These are phyloP conservation scores for Tubosaeta sp. DNA, from an alignment of 768 basidiomycete species.

Conservation along the genomic window DNA sequence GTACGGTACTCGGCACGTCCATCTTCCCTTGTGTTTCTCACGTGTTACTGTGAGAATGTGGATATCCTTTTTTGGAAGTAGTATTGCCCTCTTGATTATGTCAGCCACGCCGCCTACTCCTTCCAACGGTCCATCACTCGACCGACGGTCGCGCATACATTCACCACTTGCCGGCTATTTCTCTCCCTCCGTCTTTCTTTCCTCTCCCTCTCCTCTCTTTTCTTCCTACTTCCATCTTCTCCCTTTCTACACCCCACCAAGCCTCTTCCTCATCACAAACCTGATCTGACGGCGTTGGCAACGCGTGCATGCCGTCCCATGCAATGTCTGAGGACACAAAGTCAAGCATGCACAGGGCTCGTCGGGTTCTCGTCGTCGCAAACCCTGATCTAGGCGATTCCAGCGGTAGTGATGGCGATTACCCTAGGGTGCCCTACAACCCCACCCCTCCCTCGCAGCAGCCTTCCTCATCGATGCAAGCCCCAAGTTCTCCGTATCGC, in stretches of 20 bases:
- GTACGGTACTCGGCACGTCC: too few species aligned
- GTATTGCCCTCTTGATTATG: constrained; percentile 28
- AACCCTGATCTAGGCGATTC: constrained; percentile 56
- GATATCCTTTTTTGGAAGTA: constrained; percentile 3
- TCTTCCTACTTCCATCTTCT: background rate
- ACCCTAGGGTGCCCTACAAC: constrained; percentile 8
- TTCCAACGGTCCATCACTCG: constrained; percentile 27
- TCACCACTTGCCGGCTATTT: constrained; percentile 18
- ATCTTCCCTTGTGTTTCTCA: constrained; percentile 6
- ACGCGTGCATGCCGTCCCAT: constrained; percentile 30
- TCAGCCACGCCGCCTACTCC: constrained; percentile 25
- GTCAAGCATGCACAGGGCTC: constrained; percentile 31
- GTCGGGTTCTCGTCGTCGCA: constrained; percentile 51
- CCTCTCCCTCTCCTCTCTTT: background rate
- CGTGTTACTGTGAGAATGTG: constrained; percentile 5
- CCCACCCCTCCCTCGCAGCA: constrained; percentile 20
- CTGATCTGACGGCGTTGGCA: constrained; percentile 24
- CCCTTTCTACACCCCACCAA: background rate
- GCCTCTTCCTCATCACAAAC: background rate
- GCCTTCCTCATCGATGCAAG: constrained; percentile 21
- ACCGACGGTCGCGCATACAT: constrained; percentile 27
- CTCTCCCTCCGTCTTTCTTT: background rate
- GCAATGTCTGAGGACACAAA: constrained; percentile 62
- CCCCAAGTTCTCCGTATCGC: constrained; percentile 18
- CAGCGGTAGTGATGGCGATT: constrained; percentile 38